Base-by-base conservation (phyloP, 2,329 filamentous ascomycete species). In the Penicillium sumatraense region DNA sequence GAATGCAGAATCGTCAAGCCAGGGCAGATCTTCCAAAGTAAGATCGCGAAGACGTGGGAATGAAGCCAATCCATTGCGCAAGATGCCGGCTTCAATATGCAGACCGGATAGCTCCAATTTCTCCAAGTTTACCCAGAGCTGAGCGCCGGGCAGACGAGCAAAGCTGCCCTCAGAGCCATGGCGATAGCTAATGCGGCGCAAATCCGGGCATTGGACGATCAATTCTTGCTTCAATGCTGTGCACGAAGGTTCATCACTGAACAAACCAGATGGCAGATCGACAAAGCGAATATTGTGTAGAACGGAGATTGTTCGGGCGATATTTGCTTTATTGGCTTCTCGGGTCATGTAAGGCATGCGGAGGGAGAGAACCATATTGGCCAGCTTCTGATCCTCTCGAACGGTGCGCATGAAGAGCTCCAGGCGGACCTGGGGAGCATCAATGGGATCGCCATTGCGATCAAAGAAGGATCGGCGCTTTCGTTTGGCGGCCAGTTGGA, bases 281-380 rank as follows among this genome's bases (percentile, higher is more conserved):
- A 96, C 88, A 72, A 95, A 97, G 71, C 86, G 88, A 41, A 98
- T 80, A 68, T 93, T 92, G 26, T 91, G 90, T 40, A 93, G 82
- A 21, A 93, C 89, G 33, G 91, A 91, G 45, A 97, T 89, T 23
- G 90, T 91, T 48, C 92, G 86, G 9, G 93, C 93, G 46, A 97
- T 83, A 60, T 93, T 90, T 51, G 89, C 84, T 71, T 95, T 91
- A 71, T 85, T 89, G 1, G 90, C 90, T 77, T 97, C 91, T 54
- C 93, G 87, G 51, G 93, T 88, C 93, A 97, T 97, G 74, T 96
- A 97, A 6, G 93, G 91, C 56, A 91, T 87, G 79, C 96, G 96
- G 67, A 98, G 81, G 65, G 88, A 92, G 68, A 88, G 78, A 5
- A 96, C 90, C 38, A 86, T 79, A 52, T 83, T 79, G 29, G 88